phyloP scores from a whole-genome alignment of 148 eudicot genomes.

The Arctostaphylos glauca region DNA sequence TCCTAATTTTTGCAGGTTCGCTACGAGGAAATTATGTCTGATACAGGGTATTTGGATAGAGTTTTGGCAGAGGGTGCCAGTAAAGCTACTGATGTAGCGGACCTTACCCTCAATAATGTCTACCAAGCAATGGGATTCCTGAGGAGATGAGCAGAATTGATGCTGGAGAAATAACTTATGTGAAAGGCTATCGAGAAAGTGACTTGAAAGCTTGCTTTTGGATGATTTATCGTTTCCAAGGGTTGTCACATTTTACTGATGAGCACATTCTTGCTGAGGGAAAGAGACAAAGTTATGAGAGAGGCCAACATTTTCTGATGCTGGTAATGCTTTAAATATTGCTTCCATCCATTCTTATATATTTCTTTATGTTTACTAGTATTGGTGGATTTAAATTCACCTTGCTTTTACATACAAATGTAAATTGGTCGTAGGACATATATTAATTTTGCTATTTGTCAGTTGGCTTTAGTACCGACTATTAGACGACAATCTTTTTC shows the following conservation, averaged over 20 bases:
- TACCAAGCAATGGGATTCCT: conserved; percentile 96
- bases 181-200: conserved; percentile 15
- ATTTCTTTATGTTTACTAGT: not conserved
- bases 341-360: not conserved
- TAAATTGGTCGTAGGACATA: not conserved
- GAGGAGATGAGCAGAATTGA: conserved; percentile 41
- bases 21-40: conserved; percentile 68
- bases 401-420: not conserved
- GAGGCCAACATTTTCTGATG: conserved; percentile 9
- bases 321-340: not conserved
- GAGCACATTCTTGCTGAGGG: conserved; percentile 19
- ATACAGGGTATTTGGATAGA: conserved; percentile 61
- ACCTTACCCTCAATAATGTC: conserved; percentile 60
- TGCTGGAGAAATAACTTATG: not conserved
- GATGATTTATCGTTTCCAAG: not conserved
- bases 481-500: not conserved
- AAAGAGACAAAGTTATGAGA: conserved; percentile 3
- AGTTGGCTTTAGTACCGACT: not conserved
- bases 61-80: conserved; percentile 78
- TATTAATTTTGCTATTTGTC: not conserved
- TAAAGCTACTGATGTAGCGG: conserved; percentile 73
- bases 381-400: not conserved
- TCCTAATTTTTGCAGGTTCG: conserved; percentile 47
- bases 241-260: not conserved
- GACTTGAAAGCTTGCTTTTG: not conserved